A percentile compares a stretch with the other conserved stretches of the same genome.
phyloP scores from a whole-genome alignment of 495 filamentous ascomycete genomes.

The Lasiosphaeria hispida region DNA sequence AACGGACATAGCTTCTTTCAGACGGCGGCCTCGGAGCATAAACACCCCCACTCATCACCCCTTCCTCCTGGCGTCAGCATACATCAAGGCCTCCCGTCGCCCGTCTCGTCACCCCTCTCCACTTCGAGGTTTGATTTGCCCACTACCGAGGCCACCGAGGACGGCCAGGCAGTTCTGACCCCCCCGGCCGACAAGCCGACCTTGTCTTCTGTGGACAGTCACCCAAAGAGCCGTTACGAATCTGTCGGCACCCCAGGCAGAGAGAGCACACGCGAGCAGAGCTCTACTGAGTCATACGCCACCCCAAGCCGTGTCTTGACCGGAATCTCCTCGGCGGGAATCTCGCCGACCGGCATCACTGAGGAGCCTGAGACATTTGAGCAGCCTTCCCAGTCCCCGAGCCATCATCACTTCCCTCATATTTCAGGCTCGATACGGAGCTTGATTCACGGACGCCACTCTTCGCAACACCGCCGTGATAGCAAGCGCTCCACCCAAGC shows the following conservation, averaged over 20 bases:
- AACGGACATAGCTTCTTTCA: constrained; percentile 19
- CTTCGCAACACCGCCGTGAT: constrained; percentile 23
- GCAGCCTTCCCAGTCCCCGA: constrained; percentile 11
- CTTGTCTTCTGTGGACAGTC: constrained; percentile 2
- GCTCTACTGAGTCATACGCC: constrained; percentile 27
- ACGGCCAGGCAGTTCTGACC: constrained; percentile 13
- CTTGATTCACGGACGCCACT: constrained; percentile 21
- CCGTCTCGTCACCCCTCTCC: constrained; percentile 25
- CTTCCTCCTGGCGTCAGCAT: constrained; percentile 19
- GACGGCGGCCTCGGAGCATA: constrained; percentile 16
- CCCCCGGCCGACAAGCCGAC: constrained; percentile 12
- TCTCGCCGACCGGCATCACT: constrained; percentile 27
- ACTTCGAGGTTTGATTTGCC: constrained; percentile 13
- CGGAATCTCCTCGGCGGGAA: constrained; percentile 20
- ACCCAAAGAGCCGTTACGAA: constrained; percentile 5
- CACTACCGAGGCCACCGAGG: constrained; percentile 7
- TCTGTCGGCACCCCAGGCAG: constrained; percentile 24
- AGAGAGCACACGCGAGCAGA: constrained; percentile 28
- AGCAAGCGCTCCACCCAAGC: constrained; percentile 28
- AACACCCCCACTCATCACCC: constrained; percentile 14
- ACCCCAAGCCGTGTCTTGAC: constrained; percentile 27
- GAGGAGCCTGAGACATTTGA: constrained; percentile 33
- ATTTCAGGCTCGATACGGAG: constrained; percentile 25
- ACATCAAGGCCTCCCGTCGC: constrained; percentile 31
- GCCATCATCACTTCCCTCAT: constrained; percentile 18